Conservation (phyloP, 257 asterid species). For the Fraxinus quadrangulata region DNA sequence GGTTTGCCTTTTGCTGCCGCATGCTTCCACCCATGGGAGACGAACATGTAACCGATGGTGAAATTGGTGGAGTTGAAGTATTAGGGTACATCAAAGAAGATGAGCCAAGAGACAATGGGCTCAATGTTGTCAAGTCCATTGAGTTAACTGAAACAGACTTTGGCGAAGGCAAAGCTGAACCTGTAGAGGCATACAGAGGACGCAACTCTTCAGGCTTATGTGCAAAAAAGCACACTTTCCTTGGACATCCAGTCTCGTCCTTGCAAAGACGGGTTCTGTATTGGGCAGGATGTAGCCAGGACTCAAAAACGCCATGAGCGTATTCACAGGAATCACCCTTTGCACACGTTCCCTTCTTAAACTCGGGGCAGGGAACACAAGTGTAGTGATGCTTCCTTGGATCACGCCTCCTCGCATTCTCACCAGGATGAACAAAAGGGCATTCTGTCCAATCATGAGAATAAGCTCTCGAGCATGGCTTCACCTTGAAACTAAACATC, state of each 20-base stretch:
- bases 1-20: slow-evolving; percentile 66
- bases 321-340: slow-evolving; percentile 75
- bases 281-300: slow-evolving; percentile 97
- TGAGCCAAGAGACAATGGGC: slow-evolving; percentile 59
- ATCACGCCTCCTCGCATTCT: slow-evolving; percentile 59
- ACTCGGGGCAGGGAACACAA: slow-evolving; percentile 91
- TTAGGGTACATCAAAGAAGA: slow-evolving; percentile 41
- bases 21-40: slow-evolving; percentile 57
- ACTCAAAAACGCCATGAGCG: slow-evolving; percentile 92
- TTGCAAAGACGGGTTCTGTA: slow-evolving; percentile 86
- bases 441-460: slow-evolving; percentile 63
- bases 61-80: slow-evolving; percentile 60
- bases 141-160: slow-evolving; percentile 44
- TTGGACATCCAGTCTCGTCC: slow-evolving; percentile 75
- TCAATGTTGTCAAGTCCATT: slow-evolving; percentile 46
- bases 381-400: slow-evolving; percentile 65
- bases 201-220: slow-evolving; percentile 79
- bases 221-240: slow-evolving; percentile 94
- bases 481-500: slow-evolving; percentile 57
- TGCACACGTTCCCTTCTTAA: slow-evolving; percentile 79
- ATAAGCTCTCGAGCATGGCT: slow-evolving; percentile 59
- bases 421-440: slow-evolving; percentile 56
- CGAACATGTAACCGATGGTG: slow-evolving; percentile 58
- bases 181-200: slow-evolving; percentile 74
- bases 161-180: slow-evolving; percentile 86